These are phyloP conservation scores for Durusdinium trenchii DNA, from an alignment of 73 alveolate species.

Conservation along the genomic window DNA sequence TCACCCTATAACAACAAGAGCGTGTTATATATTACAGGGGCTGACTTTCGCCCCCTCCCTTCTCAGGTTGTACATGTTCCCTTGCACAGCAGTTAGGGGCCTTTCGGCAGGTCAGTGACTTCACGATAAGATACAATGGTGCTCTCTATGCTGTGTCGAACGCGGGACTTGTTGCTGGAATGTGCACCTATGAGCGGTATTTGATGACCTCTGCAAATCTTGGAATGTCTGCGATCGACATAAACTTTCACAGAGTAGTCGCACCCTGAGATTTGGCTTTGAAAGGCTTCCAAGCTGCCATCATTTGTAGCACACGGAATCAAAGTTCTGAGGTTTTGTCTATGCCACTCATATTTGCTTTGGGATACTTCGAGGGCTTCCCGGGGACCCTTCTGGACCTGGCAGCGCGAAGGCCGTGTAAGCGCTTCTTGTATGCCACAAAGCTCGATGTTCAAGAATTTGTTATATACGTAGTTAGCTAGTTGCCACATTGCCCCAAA, in stretches of 20 bases:
- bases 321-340: constrained; percentile 41
- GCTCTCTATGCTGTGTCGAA: constrained; percentile 68
- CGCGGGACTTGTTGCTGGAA: constrained; percentile 68
- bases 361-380: constrained; percentile 80
- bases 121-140: constrained; percentile 72
- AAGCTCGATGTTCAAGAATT: background rate
- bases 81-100: background rate
- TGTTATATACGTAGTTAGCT: background rate
- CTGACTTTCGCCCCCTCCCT: too few relatives aligned
- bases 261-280: background rate
- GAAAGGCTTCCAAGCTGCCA: background rate
- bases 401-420: constrained; percentile 41
- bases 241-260: constrained; percentile 65
- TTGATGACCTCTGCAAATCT: constrained; percentile 84
- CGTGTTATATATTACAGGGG: background rate
- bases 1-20: background rate
- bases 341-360: constrained; percentile 46
- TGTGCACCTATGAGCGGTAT: constrained; percentile 85
- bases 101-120: constrained; percentile 35
- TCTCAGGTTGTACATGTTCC: too few relatives aligned
- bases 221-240: constrained; percentile 89
- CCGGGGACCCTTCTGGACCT: constrained; percentile 57
- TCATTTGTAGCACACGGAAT: too few relatives aligned
- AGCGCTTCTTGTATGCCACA: too few relatives aligned
- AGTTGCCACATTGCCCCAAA: background rate